Base-by-base conservation (phyloP, 2,329 filamentous ascomycete genomes). In the Hypocrella siamensis region DNA sequence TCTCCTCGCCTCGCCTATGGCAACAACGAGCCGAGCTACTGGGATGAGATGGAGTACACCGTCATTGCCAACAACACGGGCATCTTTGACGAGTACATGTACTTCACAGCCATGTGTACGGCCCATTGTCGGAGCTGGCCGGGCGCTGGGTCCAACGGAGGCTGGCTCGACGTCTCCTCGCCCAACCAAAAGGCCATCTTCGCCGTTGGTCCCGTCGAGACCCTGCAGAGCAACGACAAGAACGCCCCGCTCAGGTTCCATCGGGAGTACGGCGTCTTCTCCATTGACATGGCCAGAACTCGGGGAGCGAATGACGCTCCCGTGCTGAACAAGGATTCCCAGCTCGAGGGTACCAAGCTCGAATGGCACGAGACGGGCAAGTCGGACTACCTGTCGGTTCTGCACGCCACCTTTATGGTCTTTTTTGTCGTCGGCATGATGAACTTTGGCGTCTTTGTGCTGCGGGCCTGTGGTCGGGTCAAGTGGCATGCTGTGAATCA, bases 401-500 rank as follows among this genome's bases (percentile, higher is more conserved):
- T 56, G 4, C 63, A 72, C 30, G 60, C 55, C 6, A 46, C 60
- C 4, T 44, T 70, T 28, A 77, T 77, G 73, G 53, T 70, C 25
- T 46, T 70, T 9, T 56, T 57, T 10, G 66, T 75, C 35, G 52
- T 73, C 3, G 57, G 64, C 12, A 40, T 75, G 29, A 63, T 73
- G 45, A 72, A 72, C 1, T 38, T 67, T 8, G 73, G 72, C 2
- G 55, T 68, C 10, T 40, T 74, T 17, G 49, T 74, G 17, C 46
- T 76, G 29, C 53, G 67, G 2, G 45, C 71, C 3, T 56, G 67
- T 8, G 57, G 60, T 19, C 63, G 57, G 47, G 61, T 67, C 2
- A 61, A 58, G 36, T 67, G 63, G 58, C 73, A 77, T 46, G 67
- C 57, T 24, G 40, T 63, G 15, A 63, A 65, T 35, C 71, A 77